Percentiles rank a stretch among this genome's conserved stretches.
phyloP scores from a whole-genome alignment of 2,329 filamentous ascomycete species.

The Nigrospora oryzae region DNA sequence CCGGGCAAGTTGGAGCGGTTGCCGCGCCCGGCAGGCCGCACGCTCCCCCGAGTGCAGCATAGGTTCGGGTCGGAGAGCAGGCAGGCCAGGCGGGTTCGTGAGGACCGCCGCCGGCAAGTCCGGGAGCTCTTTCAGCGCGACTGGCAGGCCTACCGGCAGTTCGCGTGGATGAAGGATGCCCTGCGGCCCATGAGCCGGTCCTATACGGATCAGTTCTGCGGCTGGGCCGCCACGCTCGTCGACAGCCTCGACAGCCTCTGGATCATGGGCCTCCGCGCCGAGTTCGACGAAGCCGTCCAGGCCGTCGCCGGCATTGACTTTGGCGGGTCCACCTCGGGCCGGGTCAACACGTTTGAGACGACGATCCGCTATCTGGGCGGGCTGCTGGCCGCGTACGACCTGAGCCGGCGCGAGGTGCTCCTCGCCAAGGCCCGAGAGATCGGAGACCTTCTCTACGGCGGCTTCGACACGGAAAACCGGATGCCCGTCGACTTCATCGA shows the following conservation, averaged over 20 bases:
- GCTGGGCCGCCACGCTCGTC: conserved; percentile 43
- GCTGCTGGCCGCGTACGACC: conserved; percentile 28
- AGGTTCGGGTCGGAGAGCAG: conserved; percentile 14
- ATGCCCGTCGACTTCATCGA: conserved; percentile 39
- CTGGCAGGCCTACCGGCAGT: conserved; percentile 35
- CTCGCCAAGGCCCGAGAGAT: conserved; percentile 34
- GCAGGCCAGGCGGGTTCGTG: conserved; percentile 13
- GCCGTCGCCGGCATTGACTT: conserved; percentile 39
- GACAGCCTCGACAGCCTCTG: conserved; percentile 41
- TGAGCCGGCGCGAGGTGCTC: conserved; percentile 28
- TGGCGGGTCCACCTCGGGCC: conserved; percentile 21
- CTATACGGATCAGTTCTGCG: conserved; percentile 34
- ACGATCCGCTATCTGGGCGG: conserved; percentile 36
- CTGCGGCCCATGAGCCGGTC: conserved; percentile 33
- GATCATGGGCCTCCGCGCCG: conserved; percentile 39
- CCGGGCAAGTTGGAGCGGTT: conserved; percentile 12
- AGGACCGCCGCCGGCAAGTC: conserved; percentile 23
- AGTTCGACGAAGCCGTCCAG: conserved; percentile 37
- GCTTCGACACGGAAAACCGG: conserved; percentile 34
- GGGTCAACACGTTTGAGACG: conserved; percentile 35
- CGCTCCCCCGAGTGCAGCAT: conserved; percentile 27
- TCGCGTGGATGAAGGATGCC: conserved; percentile 41
- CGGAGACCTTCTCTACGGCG: conserved; percentile 34
- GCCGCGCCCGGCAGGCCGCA: conserved; percentile 9
- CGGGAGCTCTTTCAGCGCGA: conserved; percentile 23